Evolutionary conservation across 192 early-diverging fungal species (phyloP).

Genomic region (Haplosporangium gracile): DNA sequence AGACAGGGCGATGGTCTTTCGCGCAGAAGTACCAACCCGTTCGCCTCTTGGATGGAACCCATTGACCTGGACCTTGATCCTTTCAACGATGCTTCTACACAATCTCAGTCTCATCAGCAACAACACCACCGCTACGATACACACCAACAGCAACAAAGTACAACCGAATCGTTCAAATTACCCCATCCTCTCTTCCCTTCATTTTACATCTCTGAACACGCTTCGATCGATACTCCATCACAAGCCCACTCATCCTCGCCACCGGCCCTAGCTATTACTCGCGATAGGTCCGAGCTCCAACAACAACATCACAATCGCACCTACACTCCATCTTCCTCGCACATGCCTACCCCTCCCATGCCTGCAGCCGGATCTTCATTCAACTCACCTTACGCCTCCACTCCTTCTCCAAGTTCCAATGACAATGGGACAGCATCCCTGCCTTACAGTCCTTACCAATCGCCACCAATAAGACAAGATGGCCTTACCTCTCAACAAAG

Average conservation of each 20-base stretch:
- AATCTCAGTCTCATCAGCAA: neutral
- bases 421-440: neutral
- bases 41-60: conserved; percentile 17
- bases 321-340: neutral
- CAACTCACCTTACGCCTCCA: neutral
- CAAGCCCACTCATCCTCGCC: neutral
- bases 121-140: conserved; percentile 2
- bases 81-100: neutral
- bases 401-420: neutral
- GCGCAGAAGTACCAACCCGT: conserved; percentile 14
- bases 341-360: neutral
- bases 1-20: neutral
- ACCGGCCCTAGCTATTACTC: neutral
- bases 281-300: neutral
- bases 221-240: neutral
- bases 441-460: conserved; percentile 22
- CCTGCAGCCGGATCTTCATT: neutral
- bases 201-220: neutral
- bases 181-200: conserved; percentile 15
- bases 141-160: neutral
- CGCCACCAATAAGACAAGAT: conserved; percentile 15
- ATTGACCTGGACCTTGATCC: neutral
- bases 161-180: neutral
- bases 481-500: neutral
- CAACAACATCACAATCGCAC: neutral